Evolutionary conservation across 257 asterid genomes (phyloP), one percentile per base, ranked within the genome.

Genomic region (Vinca minor): DNA sequence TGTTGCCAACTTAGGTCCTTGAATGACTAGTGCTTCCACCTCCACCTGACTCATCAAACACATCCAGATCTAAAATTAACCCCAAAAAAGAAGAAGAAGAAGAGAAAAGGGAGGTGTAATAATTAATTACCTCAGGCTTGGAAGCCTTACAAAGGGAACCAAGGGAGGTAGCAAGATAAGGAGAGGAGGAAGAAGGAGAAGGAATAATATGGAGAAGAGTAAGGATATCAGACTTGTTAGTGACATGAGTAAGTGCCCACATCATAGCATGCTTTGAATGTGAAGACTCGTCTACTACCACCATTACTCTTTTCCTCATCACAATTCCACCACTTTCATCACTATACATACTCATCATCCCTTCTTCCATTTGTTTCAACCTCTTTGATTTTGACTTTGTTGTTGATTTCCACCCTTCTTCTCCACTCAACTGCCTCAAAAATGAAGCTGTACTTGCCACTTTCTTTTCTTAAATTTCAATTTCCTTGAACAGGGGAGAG

Each of bases 211-310:
- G 90, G 35, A 91, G 95, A 0, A 91, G 81, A 44, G 98, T 88
- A 29, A 91, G 83, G 5, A 88, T 73, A 73, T 91, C 98, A 23
- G 88, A 94, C 79, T 78, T 83, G 25, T 83, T 85, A 2, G 96
- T 69, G 2, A 88, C 92, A 77, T 88, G 96, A 59, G 95, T 84
- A 1, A 91, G 84, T 23, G 98, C 96, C 96, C 96, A 91, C 92
- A 86, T 88, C 96, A 91, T 86, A 1, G 98, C 98, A 69, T 91
- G 94, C 28, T 86, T 88, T 0, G 88, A 81, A 63, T 83, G 81
- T 11, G 94, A 76, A 44, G 82, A 63, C 41, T 88, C 81, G 75
- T 91, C 98, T 75, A 91, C 92, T 1, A 91, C 88, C 68, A 91
- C 96, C 98, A 91, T 88, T 10, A 91, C 96, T 72, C 95, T 84